Percentiles rank a stretch among this genome's conserved stretches.
Evolutionary conservation across 495 filamentous ascomycete genomes (phyloP).

Genomic region (Choiromyces venosus): DNA sequence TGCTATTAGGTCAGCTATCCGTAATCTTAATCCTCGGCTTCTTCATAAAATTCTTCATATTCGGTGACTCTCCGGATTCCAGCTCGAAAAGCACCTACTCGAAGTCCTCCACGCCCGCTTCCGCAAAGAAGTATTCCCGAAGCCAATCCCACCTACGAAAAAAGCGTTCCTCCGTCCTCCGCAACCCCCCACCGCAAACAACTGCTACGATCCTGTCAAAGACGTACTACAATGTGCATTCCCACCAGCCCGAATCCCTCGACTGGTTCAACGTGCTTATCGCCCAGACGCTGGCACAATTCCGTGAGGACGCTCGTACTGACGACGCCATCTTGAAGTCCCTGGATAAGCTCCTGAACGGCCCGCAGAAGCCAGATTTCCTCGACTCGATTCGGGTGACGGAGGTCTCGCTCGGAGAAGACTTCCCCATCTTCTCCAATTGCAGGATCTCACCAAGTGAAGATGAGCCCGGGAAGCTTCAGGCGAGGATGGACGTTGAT

Average conservation of each 20-base stretch:
- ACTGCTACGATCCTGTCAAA: slow-evolving; percentile 89
- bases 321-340: slow-evolving; percentile 92
- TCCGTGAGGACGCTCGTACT: slow-evolving; percentile 78
- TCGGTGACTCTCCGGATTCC: slow-evolving; percentile 81
- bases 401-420: slow-evolving; percentile 86
- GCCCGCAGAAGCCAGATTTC: slow-evolving; percentile 77
- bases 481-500: slow-evolving; percentile 95
- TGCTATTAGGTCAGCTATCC: slow-evolving; percentile 87
- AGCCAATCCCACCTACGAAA: slow-evolving; percentile 54
- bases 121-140: slow-evolving; percentile 41
- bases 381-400: slow-evolving; percentile 89
- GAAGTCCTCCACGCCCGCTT: slow-evolving; percentile 60
- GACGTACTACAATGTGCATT: slow-evolving; percentile 95
- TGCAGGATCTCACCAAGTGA: slow-evolving; percentile 86
- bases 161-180: slow-evolving; percentile 70
- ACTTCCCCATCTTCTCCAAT: slow-evolving; percentile 98
- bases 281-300: slow-evolving; percentile 93
- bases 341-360: slow-evolving; percentile 82
- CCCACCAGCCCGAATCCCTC: slow-evolving; percentile 94
- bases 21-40: slow-evolving; percentile 81
- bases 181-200: slow-evolving; percentile 61
- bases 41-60: slow-evolving; percentile 99
- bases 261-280: slow-evolving; percentile 99
- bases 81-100: slow-evolving; percentile 53
- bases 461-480: slow-evolving; percentile 68